These are phyloP conservation scores for Calonectria pseudoturangicola DNA, from an alignment of 2,329 filamentous ascomycete species.

Conservation along the genomic window DNA sequence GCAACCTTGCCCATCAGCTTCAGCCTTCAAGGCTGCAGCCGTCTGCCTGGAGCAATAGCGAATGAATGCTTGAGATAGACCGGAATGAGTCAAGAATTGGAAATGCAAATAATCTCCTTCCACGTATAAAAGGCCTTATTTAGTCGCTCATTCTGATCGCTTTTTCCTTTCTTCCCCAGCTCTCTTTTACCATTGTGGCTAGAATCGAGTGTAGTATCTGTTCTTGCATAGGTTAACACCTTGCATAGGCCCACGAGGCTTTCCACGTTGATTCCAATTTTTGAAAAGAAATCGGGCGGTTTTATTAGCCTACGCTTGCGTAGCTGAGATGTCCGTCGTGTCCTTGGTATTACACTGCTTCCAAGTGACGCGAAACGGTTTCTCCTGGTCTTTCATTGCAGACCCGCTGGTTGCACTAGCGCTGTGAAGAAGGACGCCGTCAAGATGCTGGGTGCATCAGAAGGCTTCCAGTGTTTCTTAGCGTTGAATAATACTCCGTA, in stretches of 20 bases:
- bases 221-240: slow-evolving; percentile 54
- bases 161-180: slow-evolving; percentile 44
- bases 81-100: background rate
- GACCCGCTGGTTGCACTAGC: slow-evolving; percentile 47
- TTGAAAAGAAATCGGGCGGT: slow-evolving; percentile 35
- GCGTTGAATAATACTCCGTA: background rate
- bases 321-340: slow-evolving; percentile 43
- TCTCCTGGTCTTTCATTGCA: slow-evolving; percentile 47
- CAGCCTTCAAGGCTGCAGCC: slow-evolving; percentile 4
- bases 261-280: slow-evolving; percentile 43
- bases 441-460: slow-evolving; percentile 8
- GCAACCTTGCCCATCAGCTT: background rate
- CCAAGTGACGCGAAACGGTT: slow-evolving; percentile 48
- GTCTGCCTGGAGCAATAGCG: slow-evolving; percentile 2
- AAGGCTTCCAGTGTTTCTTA: background rate
- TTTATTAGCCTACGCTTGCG: slow-evolving; percentile 44
- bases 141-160: slow-evolving; percentile 8
- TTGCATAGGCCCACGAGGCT: slow-evolving; percentile 40
- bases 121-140: slow-evolving; percentile 39
- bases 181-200: slow-evolving; percentile 51
- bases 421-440: slow-evolving; percentile 49
- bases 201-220: slow-evolving; percentile 55
- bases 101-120: background rate
- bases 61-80: background rate
- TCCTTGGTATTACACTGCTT: slow-evolving; percentile 55